phyloP scores from a whole-genome alignment of 139 green algal species.

The Gonium pectorale region DNA sequence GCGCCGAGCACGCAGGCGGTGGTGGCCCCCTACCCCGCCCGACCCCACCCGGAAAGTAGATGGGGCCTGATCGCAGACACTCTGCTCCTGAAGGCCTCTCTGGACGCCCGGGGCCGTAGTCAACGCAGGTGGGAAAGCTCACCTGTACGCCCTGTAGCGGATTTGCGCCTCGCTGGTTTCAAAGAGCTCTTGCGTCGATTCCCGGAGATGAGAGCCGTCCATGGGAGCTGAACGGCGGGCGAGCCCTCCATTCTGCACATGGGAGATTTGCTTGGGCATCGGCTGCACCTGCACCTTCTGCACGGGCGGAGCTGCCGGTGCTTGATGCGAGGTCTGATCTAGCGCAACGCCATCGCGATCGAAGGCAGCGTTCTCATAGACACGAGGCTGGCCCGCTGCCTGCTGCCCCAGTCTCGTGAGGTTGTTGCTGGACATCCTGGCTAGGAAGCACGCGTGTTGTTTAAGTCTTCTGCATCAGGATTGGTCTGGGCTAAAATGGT shows the following conservation, averaged over 20 bases:
- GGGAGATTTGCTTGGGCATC: not conserved
- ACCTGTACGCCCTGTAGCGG: constrained; percentile 81
- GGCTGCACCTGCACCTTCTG: constrained; percentile 5
- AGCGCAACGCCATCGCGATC: constrained; percentile 3
- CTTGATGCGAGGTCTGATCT: constrained; percentile 24
- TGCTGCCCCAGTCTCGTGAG: too few species aligned
- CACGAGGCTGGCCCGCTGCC: too few species aligned
- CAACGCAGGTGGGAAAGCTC: not conserved
- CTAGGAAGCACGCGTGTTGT: too few species aligned
- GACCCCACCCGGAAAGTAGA: too few species aligned
- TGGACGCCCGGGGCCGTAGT: too few species aligned
- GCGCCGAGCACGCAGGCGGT: constrained; percentile 6
- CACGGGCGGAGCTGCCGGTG: too few species aligned
- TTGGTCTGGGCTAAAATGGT: too few species aligned
- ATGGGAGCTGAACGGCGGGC: not conserved
- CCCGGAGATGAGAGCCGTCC: constrained; percentile 1
- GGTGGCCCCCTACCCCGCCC: too few species aligned
- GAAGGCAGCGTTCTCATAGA: constrained; percentile 18
- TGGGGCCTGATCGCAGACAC: too few species aligned
- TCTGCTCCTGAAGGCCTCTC: too few species aligned
- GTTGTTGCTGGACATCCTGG: too few species aligned
- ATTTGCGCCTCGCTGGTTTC: constrained; percentile 71
- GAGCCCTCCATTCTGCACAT: not conserved
- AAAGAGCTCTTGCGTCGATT: constrained; percentile 65
- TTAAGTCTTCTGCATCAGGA: too few species aligned